These are phyloP conservation scores for Orbilia brochopaga DNA, from an alignment of 2,329 filamentous ascomycete genomes.

Conservation along the genomic window DNA sequence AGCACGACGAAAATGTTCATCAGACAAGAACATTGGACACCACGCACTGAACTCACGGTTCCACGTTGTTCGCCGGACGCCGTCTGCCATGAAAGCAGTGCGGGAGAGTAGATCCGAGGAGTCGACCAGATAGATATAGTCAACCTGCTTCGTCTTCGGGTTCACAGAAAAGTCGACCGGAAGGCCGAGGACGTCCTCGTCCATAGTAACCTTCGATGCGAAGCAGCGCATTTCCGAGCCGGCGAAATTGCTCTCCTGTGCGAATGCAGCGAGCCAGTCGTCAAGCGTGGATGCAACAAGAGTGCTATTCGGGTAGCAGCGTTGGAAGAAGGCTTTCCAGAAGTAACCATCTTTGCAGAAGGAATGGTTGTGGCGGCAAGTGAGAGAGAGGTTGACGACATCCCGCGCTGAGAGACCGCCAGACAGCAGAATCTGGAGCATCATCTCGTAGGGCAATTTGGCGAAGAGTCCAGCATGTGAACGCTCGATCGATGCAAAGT, in stretches of 20 bases:
- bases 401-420: slow-evolving; percentile 28
- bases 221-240: slow-evolving; percentile 50
- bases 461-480: slow-evolving; percentile 33
- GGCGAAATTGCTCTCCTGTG: slow-evolving; percentile 44
- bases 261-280: slow-evolving; percentile 41
- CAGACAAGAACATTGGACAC: slow-evolving; percentile 48
- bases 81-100: slow-evolving; percentile 30
- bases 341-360: slow-evolving; percentile 48
- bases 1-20: slow-evolving; percentile 46
- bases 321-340: slow-evolving; percentile 48
- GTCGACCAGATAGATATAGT: slow-evolving; percentile 50
- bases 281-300: slow-evolving; percentile 41
- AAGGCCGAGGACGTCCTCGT: slow-evolving; percentile 44
- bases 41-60: slow-evolving; percentile 48
- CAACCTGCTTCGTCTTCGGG: slow-evolving; percentile 44
- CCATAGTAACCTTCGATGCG: slow-evolving; percentile 44
- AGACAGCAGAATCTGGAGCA: slow-evolving; percentile 43
- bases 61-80: slow-evolving; percentile 46
- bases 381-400: slow-evolving; percentile 31
- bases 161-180: slow-evolving; percentile 43
- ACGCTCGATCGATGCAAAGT: slow-evolving; percentile 32
- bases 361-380: slow-evolving; percentile 36
- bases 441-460: slow-evolving; percentile 43
- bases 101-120: slow-evolving; percentile 47
- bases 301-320: slow-evolving; percentile 26